phyloP scores from a whole-genome alignment of 805 yeast genomes.

The Candida cerambycidarum region DNA sequence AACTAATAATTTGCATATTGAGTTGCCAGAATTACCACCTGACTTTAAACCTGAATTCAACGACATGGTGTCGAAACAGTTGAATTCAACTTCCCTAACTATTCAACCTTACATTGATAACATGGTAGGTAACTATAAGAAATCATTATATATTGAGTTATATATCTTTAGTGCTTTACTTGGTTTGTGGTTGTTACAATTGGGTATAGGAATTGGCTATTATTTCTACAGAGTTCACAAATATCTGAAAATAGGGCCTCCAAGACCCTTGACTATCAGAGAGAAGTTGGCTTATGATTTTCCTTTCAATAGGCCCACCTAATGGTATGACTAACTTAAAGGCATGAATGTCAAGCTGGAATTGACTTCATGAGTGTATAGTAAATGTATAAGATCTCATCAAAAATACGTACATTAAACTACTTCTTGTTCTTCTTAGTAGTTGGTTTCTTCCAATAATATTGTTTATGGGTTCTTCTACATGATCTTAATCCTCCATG shows the following conservation, averaged over 20 bases:
- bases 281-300: conserved; percentile 26
- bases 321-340: neutral
- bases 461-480: conserved; percentile 91
- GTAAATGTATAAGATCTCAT: too few species aligned
- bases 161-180: conserved; percentile 46
- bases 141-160: conserved; percentile 45
- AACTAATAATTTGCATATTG: conserved; percentile 56
- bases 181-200: conserved; percentile 48
- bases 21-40: conserved; percentile 51
- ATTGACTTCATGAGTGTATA: neutral
- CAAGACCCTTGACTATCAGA: conserved; percentile 25
- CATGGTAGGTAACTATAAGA: conserved; percentile 4
- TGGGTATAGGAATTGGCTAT: conserved; percentile 35
- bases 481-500: conserved; percentile 80
- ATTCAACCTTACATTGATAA: conserved; percentile 7
- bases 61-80: conserved; percentile 50
- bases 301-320: conserved; percentile 18
- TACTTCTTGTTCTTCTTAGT: conserved; percentile 35
- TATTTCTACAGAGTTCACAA: conserved; percentile 9
- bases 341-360: neutral
- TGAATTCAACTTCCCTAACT: conserved; percentile 4
- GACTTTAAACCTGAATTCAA: conserved; percentile 6
- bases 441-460: conserved; percentile 68
- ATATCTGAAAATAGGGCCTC: conserved; percentile 21
- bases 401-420: neutral